Evolutionary conservation across 257 asterid species (phyloP).

Genomic region (Hygrophila difformis): DNA sequence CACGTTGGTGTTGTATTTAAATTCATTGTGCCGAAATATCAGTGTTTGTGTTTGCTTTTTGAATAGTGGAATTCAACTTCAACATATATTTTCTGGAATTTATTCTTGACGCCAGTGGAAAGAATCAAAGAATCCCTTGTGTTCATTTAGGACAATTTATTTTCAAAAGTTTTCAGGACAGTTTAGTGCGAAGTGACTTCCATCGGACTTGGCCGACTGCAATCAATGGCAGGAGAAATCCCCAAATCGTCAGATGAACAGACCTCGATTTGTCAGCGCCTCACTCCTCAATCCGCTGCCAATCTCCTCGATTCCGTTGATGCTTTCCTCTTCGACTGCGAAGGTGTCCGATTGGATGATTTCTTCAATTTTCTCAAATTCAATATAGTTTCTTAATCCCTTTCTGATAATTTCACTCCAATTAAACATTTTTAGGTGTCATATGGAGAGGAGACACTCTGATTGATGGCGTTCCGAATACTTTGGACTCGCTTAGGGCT

Average conservation of each 20-base stretch:
- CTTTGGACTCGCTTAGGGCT: conserved; percentile 72
- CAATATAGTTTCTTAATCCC: background rate
- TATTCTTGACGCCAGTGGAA: no score
- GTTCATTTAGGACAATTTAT: no score
- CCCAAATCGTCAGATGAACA: conserved; percentile 5
- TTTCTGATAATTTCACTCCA: no score
- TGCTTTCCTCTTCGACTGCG: conserved; percentile 91
- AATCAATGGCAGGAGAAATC: conserved; percentile 31
- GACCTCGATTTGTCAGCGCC: conserved; percentile 23
- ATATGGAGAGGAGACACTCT: conserved; percentile 87
- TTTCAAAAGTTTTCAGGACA: no score
- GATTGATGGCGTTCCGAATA: conserved; percentile 73
- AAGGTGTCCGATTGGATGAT: conserved; percentile 31
- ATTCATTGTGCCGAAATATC: no score
- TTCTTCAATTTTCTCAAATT: background rate
- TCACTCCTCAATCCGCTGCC: conserved; percentile 30
- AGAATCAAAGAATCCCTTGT: no score
- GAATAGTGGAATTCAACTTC: no score
- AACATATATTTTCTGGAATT: no score
- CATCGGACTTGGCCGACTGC: no score
- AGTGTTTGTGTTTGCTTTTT: no score
- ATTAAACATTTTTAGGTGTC: conserved; percentile 38
- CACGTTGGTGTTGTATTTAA: no score
- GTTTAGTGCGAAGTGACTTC: no score
- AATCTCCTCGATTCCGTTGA: conserved; percentile 65